Evolutionary conservation across 306 rosid species (phyloP), one percentile per base, ranked within the genome.

Genomic region (Citrullus mucosospermus): DNA sequence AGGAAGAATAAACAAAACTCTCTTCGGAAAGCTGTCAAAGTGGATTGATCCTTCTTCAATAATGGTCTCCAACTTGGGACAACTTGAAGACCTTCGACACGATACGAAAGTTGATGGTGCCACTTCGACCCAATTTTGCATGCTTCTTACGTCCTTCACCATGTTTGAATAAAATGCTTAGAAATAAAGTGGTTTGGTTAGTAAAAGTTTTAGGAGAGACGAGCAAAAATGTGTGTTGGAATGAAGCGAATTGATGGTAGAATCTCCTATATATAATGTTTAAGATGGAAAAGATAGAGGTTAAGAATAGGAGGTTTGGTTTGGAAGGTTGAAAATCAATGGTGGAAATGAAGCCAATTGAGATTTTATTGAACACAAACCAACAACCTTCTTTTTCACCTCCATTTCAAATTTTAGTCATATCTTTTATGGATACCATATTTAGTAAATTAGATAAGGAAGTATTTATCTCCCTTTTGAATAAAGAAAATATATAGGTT

Each of bases 51-150:
- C 89, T 84, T 73, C 97, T 79, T 93, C 97, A 16, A 65, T 75
- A 77, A 93, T 90, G 1, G 93, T 86, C 61, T 88, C 97, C 85
- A 93, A 82, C 39, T 71, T 87, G 12, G 92, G 83, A 36, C 72
- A 82, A 20, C 48, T 55, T 1, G 56, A 79, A 32, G 62, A 80
- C 68, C 30, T 89, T 53, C 79, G 44, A 22, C 57, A 87, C 13
- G 83, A 78, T 72, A 84, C 77, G 57, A 86, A 54, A 6, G 81
- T 78, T 16, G 89, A 62, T 2, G 96, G 97, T 73, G 92, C 93
- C 39, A 89, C 82, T 80, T 90, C 97, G 25, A 82, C 88, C 82
- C 78, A 87, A 7, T 66, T 86, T 38, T 83, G 83, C 68, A 78
- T 77, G 68, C 32, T 4, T 76, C 78, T 87, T 78, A 80, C 72